These are phyloP conservation scores for Coemansia aciculifera DNA, from an alignment of 192 early-diverging fungal genomes.

Conservation along the genomic window DNA sequence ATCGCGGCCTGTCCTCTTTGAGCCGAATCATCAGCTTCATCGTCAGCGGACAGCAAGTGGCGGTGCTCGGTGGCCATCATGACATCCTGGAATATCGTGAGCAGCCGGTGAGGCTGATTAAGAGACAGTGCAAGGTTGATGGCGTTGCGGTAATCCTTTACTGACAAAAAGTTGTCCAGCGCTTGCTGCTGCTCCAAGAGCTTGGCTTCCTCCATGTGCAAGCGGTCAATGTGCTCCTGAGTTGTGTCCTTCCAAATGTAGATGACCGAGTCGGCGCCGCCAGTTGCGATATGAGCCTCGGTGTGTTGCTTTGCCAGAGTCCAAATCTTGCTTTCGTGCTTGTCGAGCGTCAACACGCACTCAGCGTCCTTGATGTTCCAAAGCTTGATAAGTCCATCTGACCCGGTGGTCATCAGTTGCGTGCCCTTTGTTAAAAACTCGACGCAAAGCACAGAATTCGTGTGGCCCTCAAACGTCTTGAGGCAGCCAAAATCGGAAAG, in stretches of 20 bases:
- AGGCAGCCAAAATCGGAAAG: conserved; percentile 85
- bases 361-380: conserved; percentile 93
- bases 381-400: conserved; percentile 93
- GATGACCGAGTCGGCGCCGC: conserved; percentile 87
- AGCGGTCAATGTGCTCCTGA: conserved; percentile 74
- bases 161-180: conserved; percentile 78
- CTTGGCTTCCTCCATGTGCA: conserved; percentile 61
- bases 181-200: conserved; percentile 89
- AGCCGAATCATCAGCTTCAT: background rate
- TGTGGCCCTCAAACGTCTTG: conserved; percentile 96
- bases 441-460: conserved; percentile 90
- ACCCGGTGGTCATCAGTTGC: conserved; percentile 84
- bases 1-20: conserved; percentile 9
- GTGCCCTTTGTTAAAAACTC: conserved; percentile 83
- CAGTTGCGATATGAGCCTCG: conserved; percentile 76
- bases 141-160: conserved; percentile 92
- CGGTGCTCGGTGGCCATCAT: conserved; percentile 46
- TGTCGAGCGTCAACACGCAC: conserved; percentile 89
- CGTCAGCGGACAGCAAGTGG: conserved; percentile 15
- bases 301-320: conserved; percentile 73
- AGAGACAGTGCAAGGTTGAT: conserved; percentile 86
- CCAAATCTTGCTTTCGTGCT: conserved; percentile 96
- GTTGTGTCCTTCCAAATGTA: conserved; percentile 94
- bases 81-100: conserved; percentile 70
- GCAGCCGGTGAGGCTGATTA: conserved; percentile 82